phyloP scores from a whole-genome alignment of 2,329 filamentous ascomycete genomes.

The Stenocarpella maydis region DNA sequence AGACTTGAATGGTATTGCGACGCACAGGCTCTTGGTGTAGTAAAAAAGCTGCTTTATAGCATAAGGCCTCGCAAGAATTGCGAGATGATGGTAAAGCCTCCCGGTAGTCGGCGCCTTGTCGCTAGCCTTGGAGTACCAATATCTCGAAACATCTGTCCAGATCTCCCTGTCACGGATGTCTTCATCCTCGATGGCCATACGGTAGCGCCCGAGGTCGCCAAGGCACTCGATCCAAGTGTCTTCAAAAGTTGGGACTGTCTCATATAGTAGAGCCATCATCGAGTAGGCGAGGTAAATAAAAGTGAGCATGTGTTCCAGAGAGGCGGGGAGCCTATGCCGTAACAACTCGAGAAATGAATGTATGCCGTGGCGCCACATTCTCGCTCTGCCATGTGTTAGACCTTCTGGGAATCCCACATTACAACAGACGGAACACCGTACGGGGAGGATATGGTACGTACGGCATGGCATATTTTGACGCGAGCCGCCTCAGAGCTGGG shows the following conservation, averaged over 20 bases:
- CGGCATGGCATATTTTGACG: conserved; percentile 88
- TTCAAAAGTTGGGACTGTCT: conserved; percentile 83
- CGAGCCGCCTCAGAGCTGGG: conserved; percentile 70
- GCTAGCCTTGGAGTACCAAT: conserved; percentile 87
- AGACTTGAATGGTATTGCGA: conserved; percentile 71
- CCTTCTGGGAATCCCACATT: too few species aligned
- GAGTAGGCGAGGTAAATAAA: conserved; percentile 92
- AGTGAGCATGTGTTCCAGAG: conserved; percentile 86
- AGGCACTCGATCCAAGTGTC: conserved; percentile 95
- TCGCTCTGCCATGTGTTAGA: conserved; percentile 50
- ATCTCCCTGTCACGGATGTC: conserved; percentile 78
- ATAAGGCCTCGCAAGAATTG: conserved; percentile 77
- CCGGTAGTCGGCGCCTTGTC: conserved; percentile 80
- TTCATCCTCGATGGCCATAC: conserved; percentile 91
- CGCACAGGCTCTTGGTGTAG: conserved; percentile 75
- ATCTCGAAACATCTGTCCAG: conserved; percentile 81
- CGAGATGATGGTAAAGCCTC: conserved; percentile 86
- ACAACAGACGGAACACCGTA: too few species aligned
- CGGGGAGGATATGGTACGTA: too few species aligned
- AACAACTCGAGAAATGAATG: conserved; percentile 84
- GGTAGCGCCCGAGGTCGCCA: conserved; percentile 81
- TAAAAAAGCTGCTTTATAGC: conserved; percentile 76
- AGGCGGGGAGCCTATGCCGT: conserved; percentile 75
- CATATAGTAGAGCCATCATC: conserved; percentile 87
- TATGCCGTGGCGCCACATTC: conserved; percentile 95